A percentile compares a stretch with the other conserved stretches of the same genome.
phyloP scores from a whole-genome alignment of 2,329 filamentous ascomycete genomes.

The Aschersonia sp. region DNA sequence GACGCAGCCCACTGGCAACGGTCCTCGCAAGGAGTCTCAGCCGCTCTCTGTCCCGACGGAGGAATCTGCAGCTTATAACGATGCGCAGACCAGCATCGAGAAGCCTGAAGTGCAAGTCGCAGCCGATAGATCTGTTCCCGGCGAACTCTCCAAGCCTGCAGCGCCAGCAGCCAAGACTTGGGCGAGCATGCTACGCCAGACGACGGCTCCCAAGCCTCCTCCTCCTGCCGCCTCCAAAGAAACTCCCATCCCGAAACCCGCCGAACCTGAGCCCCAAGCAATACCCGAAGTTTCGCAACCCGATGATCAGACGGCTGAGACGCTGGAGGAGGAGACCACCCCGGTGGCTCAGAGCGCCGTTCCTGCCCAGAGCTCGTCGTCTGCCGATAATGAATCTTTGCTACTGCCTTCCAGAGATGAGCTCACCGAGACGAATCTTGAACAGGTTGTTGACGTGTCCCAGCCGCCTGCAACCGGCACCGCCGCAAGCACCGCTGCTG shows the following conservation, averaged over 20 bases:
- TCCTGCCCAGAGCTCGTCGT: constrained; percentile 8
- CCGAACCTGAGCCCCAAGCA: constrained; percentile 22
- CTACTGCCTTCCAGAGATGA: constrained; percentile 64
- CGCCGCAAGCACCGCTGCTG: constrained; percentile 75
- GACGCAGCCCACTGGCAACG: constrained; percentile 42
- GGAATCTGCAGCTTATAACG: constrained; percentile 43
- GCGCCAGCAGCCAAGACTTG: constrained; percentile 43
- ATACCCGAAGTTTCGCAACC: constrained; percentile 15
- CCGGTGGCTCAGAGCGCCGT: constrained; percentile 17
- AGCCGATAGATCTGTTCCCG: constrained; percentile 12
- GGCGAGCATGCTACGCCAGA: constrained; percentile 60
- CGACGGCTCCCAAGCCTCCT: constrained; percentile 41
- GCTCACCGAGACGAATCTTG: constrained; percentile 82
- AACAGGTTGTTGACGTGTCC: constrained; percentile 75
- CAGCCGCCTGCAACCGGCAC: constrained; percentile 66
- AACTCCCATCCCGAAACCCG: constrained; percentile 22
- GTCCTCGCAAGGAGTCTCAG: constrained; percentile 39
- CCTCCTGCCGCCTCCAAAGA: constrained; percentile 13
- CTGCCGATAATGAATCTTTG: constrained; percentile 35
- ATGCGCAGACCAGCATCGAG: constrained; percentile 21
- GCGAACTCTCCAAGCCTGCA: constrained; percentile 23
- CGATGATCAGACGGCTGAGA: constrained; percentile 20
- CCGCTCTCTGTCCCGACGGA: constrained; percentile 52
- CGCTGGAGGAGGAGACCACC: constrained; percentile 20
- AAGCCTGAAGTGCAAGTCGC: constrained; percentile 18